These are phyloP conservation scores for Penicillium sp. DNA, from an alignment of 2,329 filamentous ascomycete genomes.

Conservation along the genomic window DNA sequence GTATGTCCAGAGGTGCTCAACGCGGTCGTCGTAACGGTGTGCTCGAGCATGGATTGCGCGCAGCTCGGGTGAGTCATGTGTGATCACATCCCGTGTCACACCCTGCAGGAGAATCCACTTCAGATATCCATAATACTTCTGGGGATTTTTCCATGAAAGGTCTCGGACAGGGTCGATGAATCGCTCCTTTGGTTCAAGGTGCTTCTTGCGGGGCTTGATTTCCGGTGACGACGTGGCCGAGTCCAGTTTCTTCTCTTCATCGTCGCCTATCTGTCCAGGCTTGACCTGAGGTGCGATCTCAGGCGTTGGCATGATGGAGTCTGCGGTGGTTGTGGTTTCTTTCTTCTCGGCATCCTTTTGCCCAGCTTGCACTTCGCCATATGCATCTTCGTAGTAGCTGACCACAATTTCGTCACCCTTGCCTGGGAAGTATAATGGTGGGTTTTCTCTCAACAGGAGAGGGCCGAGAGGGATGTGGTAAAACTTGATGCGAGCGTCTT, in stretches of 20 bases:
- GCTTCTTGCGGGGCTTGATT: conserved; percentile 20
- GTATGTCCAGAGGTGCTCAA: conserved; percentile 52
- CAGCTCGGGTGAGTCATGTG: conserved; percentile 40
- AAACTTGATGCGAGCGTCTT: conserved; percentile 24
- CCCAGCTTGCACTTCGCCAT: conserved; percentile 26
- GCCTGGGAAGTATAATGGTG: conserved; percentile 43
- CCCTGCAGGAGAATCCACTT: conserved; percentile 49
- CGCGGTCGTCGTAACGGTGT: conserved; percentile 47
- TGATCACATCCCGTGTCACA: conserved; percentile 45
- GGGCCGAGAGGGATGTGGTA: conserved; percentile 43
- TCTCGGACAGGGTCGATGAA: conserved; percentile 24
- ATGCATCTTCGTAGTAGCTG: conserved; percentile 44
- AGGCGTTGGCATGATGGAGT: conserved; percentile 6
- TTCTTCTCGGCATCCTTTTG: conserved; percentile 5
- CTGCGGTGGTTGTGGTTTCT: conserved; percentile 2
- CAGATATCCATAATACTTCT: conserved; percentile 37
- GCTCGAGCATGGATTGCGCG: conserved; percentile 44
- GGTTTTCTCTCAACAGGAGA: conserved; percentile 40
- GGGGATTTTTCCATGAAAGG: conserved; percentile 15
- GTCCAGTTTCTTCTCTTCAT: conserved; percentile 12
- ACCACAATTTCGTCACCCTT: conserved; percentile 38
- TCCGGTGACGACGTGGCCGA: conserved; percentile 20
- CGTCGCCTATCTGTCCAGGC: conserved; percentile 8
- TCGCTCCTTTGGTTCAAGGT: conserved; percentile 25
- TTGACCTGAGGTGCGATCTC: conserved; percentile 6